Base-by-base conservation (phyloP, 306 rosid genomes). In the Quillaja saponaria region DNA sequence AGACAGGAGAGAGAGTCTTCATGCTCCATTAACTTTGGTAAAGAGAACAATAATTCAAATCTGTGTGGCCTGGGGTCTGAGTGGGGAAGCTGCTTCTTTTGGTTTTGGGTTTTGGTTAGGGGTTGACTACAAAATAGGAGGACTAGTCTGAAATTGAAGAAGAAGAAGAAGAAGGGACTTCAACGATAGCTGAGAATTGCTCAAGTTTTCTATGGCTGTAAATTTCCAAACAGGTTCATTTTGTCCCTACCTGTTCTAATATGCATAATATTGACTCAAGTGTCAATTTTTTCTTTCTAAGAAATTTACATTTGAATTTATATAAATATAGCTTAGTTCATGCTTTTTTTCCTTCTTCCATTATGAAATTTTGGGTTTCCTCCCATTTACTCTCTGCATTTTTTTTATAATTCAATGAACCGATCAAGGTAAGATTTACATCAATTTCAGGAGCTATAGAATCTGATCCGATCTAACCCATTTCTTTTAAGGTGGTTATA, bases 141-240 rank as follows among this genome's bases (percentile, higher is more conserved):
- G 52, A 77, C 67, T 64, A 64, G 68, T 35, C 46, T 42, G 5
- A 53, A 3, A 55, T 42, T 16, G 41, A 21, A 17, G 15, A 18
- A 34, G 28, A 15, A 34, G 14, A 21, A 13, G 2, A 13, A 19
- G 14, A 13, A 18, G 4, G n/a, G 31, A 12, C 7, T 42, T 44
- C 48, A n/a, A 21, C 64, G 13, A 6, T 28, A 7, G 13, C 25
- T 8, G 5, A 62, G 60, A 59, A 67, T 55, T 63, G 31, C 44
- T 20, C 51, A 47, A 64, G 53, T 53, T 47, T 38, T 61, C 68
- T 60, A n/a, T n/a, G 33, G 12, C 42, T 40, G 63, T 35, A 12
- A 10, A 46, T 75, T 75, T 58, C 72, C 66, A 17, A 13, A 58
- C 66, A 46, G 45, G 28, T 70, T 79, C 68, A 13, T 80, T 59